Evolutionary conservation across 2,329 filamentous ascomycete genomes (phyloP).

Genomic region (Capronia epimyces): DNA sequence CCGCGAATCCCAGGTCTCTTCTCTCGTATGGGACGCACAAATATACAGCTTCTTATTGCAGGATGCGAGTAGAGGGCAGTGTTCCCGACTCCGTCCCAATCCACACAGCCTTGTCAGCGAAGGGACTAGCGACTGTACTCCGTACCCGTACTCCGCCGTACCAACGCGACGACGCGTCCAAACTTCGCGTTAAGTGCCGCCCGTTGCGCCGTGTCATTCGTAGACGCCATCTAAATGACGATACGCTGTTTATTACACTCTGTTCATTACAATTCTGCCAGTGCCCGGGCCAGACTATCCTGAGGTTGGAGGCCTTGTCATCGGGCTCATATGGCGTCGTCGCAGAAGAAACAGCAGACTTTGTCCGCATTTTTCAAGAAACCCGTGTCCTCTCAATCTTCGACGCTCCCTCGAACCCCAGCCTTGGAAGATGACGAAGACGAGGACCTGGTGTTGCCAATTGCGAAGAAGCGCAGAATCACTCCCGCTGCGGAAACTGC

Average conservation of each 20-base stretch:
- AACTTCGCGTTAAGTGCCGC: not conserved
- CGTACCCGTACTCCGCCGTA: not conserved
- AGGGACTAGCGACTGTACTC: too few relatives aligned
- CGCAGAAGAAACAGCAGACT: slow-evolving; percentile 45
- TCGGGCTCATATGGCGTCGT: slow-evolving; percentile 16
- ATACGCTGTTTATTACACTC: not conserved
- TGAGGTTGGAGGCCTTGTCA: not conserved
- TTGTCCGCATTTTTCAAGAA: slow-evolving; percentile 31
- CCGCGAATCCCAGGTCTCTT: too few relatives aligned
- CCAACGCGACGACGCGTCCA: not conserved
- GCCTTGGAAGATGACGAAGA: slow-evolving; percentile 35
- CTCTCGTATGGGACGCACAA: too few relatives aligned
- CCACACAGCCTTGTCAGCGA: not conserved
- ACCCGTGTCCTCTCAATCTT: slow-evolving; percentile 4
- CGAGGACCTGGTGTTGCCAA: slow-evolving; percentile 38
- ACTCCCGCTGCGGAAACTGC: slow-evolving; percentile 28
- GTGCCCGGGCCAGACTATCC: not conserved
- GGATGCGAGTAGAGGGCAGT: too few relatives aligned
- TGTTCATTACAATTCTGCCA: not conserved
- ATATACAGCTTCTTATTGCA: too few relatives aligned
- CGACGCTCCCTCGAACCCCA: not conserved
- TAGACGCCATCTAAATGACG: not conserved
- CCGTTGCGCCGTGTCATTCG: not conserved
- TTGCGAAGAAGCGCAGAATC: slow-evolving; percentile 38
- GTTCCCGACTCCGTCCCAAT: too few relatives aligned